These are phyloP conservation scores for Chalciporus chontae DNA, from an alignment of 768 basidiomycete genomes.

Conservation along the genomic window DNA sequence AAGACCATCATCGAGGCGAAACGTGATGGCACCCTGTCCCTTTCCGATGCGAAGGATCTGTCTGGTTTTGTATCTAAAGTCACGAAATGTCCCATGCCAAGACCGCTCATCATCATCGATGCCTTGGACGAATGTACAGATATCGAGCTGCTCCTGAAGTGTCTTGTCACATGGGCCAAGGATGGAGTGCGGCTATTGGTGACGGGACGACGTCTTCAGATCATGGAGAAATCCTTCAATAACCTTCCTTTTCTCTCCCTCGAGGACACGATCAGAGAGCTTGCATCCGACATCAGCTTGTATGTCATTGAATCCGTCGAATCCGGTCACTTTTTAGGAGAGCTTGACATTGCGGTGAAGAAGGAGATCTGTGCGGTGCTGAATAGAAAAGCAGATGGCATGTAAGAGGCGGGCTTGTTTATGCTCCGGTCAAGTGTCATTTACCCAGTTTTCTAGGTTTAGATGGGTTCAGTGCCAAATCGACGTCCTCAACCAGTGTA, in stretches of 20 bases:
- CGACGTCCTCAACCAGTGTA: slow-evolving; percentile 10
- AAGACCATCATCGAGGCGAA: slow-evolving; percentile 1
- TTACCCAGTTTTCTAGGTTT: slow-evolving; percentile 5
- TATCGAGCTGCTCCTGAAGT: slow-evolving; percentile 5
- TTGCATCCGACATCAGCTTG: slow-evolving; percentile 11
- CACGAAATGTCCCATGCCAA: background rate
- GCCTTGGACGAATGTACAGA: slow-evolving; percentile 21
- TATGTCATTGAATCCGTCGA: slow-evolving; percentile 13
- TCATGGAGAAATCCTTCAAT: slow-evolving; percentile 4
- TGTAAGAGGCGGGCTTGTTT: slow-evolving; percentile 3
- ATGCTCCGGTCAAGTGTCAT: background rate
- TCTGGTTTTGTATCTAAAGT: background rate
- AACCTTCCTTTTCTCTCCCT: slow-evolving; percentile 9
- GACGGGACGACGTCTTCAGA: slow-evolving; percentile 15
- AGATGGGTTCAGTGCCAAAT: slow-evolving; percentile 24
- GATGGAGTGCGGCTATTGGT: slow-evolving; percentile 11
- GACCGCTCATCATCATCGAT: slow-evolving; percentile 12
- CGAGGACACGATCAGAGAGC: background rate
- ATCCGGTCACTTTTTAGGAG: slow-evolving; percentile 6
- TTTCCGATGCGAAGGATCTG: slow-evolving; percentile 3
- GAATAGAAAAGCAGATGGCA: slow-evolving; percentile 14
- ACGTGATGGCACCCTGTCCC: background rate
- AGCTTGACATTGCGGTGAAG: slow-evolving; percentile 6
- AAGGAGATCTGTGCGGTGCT: slow-evolving; percentile 5
- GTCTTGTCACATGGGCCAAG: slow-evolving; percentile 1